phyloP scores from a whole-genome alignment of 2,329 filamentous ascomycete genomes.

The Eutypella sp. region DNA sequence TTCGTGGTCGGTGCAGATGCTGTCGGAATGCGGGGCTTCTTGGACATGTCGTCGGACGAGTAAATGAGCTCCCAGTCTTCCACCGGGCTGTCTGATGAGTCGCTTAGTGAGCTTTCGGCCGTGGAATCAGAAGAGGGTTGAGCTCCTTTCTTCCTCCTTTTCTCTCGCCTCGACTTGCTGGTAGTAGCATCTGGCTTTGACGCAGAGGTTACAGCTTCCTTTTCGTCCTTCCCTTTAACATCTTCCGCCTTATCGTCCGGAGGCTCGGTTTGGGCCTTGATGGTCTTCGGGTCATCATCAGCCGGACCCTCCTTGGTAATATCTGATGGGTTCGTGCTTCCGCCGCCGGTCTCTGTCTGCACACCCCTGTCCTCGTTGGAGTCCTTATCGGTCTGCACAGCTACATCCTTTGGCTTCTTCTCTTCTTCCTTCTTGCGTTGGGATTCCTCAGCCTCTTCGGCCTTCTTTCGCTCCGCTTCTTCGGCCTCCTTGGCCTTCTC shows the following conservation, averaged over 20 bases:
- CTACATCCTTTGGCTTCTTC: conserved; percentile 24
- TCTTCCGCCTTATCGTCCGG: not conserved
- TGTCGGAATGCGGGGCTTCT: conserved; percentile 42
- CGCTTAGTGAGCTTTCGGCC: too few species aligned
- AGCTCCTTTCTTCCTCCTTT: conserved; percentile 5
- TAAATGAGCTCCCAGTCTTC: conserved; percentile 57
- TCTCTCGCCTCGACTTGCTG: too few species aligned
- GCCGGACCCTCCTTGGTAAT: too few species aligned
- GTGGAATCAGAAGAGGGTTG: conserved; percentile 1
- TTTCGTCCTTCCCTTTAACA: not conserved
- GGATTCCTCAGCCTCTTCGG: conserved; percentile 28
- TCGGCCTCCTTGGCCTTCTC: conserved; percentile 25
- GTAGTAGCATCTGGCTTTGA: too few species aligned
- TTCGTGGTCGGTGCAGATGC: conserved; percentile 18
- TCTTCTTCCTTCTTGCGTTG: conserved; percentile 12
- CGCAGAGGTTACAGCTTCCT: not conserved
- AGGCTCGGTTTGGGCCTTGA: not conserved
- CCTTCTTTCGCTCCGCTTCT: conserved; percentile 13
- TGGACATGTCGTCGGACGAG: conserved; percentile 52
- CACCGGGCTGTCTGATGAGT: conserved; percentile 56
- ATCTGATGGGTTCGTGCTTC: too few species aligned
- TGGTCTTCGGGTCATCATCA: conserved; percentile 9
- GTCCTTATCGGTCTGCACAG: conserved; percentile 25
- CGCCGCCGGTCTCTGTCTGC: conserved; percentile 15
- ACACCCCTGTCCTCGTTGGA: conserved; percentile 21